Conservation (phyloP, 2,329 filamentous ascomycete genomes). For the Xylaria sp. region DNA sequence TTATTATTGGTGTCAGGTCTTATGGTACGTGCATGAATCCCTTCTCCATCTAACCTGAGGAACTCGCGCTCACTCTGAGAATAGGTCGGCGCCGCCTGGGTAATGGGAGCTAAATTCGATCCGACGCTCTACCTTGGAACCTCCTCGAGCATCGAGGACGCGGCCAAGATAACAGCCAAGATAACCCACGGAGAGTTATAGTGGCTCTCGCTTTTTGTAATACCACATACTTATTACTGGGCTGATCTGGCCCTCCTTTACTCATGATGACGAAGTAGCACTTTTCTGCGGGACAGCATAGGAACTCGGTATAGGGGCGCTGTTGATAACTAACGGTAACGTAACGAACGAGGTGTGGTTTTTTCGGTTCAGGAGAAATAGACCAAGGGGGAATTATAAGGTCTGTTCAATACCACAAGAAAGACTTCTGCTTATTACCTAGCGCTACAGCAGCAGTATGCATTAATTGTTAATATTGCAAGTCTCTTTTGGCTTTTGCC, state of each 20-base stretch:
- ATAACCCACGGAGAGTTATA: conserved; percentile 48
- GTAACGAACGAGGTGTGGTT: conserved; percentile 30
- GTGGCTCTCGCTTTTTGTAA: conserved; percentile 21
- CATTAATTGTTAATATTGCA: conserved; percentile 36
- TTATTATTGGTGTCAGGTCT: conserved; percentile 75
- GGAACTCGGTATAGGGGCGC: conserved; percentile 20
- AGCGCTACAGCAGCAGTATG: conserved; percentile 15
- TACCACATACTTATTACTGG: conserved; percentile 18
- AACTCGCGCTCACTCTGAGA: conserved; percentile 32
- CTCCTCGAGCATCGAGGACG: conserved; percentile 54
- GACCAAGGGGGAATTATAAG: conserved; percentile 6
- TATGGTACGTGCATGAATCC: conserved; percentile 73
- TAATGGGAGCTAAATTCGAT: conserved; percentile 85
- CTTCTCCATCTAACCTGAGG: background rate
- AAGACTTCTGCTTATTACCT: conserved; percentile 12
- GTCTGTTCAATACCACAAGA: conserved; percentile 25
- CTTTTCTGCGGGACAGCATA: conserved; percentile 26
- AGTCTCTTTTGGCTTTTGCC: conserved; percentile 9
- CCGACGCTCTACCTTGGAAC: conserved; percentile 57
- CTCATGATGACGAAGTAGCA: conserved; percentile 38
- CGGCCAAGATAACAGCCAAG: conserved; percentile 39
- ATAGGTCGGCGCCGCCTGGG: conserved; percentile 80
- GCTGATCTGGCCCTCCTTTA: conserved; percentile 10
- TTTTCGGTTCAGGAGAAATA: background rate
- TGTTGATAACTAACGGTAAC: conserved; percentile 18